Evolutionary conservation across 805 yeast species (phyloP), one percentile per base, ranked within the genome.

Genomic region (Candida chauliodis): DNA sequence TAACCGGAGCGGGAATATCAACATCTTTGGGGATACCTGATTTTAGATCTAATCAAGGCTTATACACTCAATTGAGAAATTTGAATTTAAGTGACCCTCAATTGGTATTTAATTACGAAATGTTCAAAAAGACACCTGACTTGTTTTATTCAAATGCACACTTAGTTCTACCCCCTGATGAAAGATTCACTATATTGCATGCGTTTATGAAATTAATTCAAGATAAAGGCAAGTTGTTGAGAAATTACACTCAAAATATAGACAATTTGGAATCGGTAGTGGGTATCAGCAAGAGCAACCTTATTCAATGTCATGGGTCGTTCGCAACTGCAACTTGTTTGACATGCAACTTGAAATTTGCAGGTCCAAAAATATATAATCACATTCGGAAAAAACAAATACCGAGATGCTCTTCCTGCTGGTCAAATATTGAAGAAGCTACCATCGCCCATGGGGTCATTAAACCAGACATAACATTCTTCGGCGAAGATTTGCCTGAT

Each of bases 401-500:
- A 3, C 83, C 90, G 1, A 63, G 71, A 26, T 89, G 96, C 42
- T 61, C 64, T 2, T 52, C 50, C 38, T 68, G 74, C 42, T 36
- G 45, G 16, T 41, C 46, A 19, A 22, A 18, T 20, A 19, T 34
- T 26, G 39, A 58, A 32, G 38, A 44, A 8, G 49, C 45, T 31
- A 37, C 54, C 5, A 42, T 60, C 35, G 54, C 56, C 34, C 55
- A 49, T 38, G 63, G 66, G 11, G 90, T 67, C 71, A 84, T 66
- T 87, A 89, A 89, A 53, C 95, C 95, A 1, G 95, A 88, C 55
- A 89, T 93, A 44, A 95, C 91, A 30, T 76, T 82, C 21, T 87
- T 89, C 33, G 95, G 95, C 1, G 76, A 78, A 37, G 76, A 84
- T 5, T 76, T 88, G 6, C 82, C 82, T 13, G 48, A 38, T n/a